Percentiles rank a stretch among this genome's conserved stretches.
Evolutionary conservation across 129 eudicot species (phyloP).

Genomic region (Escallonia herrerae): DNA sequence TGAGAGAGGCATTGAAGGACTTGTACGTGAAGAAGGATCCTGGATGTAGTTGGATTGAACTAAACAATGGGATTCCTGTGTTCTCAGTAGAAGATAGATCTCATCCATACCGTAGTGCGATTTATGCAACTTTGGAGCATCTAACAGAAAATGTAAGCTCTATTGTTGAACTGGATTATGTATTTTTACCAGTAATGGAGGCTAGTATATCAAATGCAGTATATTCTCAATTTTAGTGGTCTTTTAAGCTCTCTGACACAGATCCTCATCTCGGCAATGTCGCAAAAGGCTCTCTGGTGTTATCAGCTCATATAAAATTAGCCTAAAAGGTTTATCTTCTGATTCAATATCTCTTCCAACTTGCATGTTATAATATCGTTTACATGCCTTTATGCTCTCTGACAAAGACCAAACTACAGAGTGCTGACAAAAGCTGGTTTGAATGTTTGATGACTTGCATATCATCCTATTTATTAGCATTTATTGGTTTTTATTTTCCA

Average conservation of each 20-base stretch:
- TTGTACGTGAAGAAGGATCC: slow-evolving; percentile 54
- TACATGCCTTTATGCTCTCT: background rate
- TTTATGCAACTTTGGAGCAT: slow-evolving; percentile 36
- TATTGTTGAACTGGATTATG: slow-evolving; percentile 17
- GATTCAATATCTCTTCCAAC: no score
- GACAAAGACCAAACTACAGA: background rate
- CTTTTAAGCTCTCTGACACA: slow-evolving; percentile 12
- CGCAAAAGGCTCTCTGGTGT: slow-evolving; percentile 6
- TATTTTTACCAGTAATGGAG: slow-evolving; percentile 14
- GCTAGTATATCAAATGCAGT: slow-evolving; percentile 9
- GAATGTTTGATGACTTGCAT: background rate
- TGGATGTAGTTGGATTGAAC: slow-evolving; percentile 69
- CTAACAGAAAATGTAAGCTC: slow-evolving; percentile 29
- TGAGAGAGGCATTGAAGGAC: slow-evolving; percentile 27
- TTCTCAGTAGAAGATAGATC: slow-evolving; percentile 53
- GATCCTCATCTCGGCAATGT: background rate
- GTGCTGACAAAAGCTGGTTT: background rate
- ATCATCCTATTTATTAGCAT: background rate
- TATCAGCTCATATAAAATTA: no score
- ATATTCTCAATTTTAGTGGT: slow-evolving; percentile 8
- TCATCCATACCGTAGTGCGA: slow-evolving; percentile 32
- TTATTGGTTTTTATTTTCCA: background rate
- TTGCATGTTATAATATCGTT: no score
- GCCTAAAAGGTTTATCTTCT: no score
- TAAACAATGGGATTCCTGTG: slow-evolving; percentile 30